Conservation (phyloP, 2,329 filamentous ascomycete genomes). For the Tolypocladium capitatum region DNA sequence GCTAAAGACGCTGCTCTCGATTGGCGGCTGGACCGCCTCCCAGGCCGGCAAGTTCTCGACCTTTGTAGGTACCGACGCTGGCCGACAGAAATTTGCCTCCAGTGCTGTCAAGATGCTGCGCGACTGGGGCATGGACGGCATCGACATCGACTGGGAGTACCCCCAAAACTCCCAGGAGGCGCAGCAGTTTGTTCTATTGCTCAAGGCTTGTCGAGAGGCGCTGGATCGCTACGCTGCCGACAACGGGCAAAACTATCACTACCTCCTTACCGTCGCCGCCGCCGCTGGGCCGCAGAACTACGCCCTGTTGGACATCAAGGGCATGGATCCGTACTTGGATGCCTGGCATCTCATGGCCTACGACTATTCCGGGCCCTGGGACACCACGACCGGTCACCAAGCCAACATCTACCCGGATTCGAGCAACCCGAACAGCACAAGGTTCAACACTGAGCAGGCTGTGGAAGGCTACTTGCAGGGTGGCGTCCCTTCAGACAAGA, state of each 20-base stretch:
- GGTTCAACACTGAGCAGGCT: slow-evolving; percentile 54
- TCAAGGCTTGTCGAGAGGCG: slow-evolving; percentile 27
- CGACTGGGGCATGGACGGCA: slow-evolving; percentile 48
- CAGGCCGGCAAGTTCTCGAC: slow-evolving; percentile 44
- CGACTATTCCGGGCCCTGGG: slow-evolving; percentile 59
- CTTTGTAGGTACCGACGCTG: slow-evolving; percentile 46
- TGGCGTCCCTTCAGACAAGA: slow-evolving; percentile 48
- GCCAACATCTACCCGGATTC: slow-evolving; percentile 51
- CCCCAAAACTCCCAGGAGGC: slow-evolving; percentile 26
- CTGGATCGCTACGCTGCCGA: slow-evolving; percentile 28
- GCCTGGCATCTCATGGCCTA: slow-evolving; percentile 55
- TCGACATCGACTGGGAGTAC: slow-evolving; percentile 47
- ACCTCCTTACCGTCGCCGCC: slow-evolving; percentile 37
- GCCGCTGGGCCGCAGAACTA: slow-evolving; percentile 36
- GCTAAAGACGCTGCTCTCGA: slow-evolving; percentile 66
- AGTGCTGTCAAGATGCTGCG: slow-evolving; percentile 56
- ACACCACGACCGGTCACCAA: slow-evolving; percentile 48
- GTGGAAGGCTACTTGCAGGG: slow-evolving; percentile 36
- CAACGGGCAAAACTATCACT: slow-evolving; percentile 29
- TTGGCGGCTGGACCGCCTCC: slow-evolving; percentile 72
- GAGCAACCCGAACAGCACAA: slow-evolving; percentile 42
- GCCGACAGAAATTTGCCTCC: slow-evolving; percentile 52
- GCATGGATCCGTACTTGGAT: slow-evolving; percentile 45
- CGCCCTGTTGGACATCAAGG: slow-evolving; percentile 32
- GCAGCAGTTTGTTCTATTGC: slow-evolving; percentile 26